A percentile compares a stretch with the other conserved stretches of the same genome.
These are phyloP conservation scores for Syncephalis plumigaleata DNA, from an alignment of 371 early-diverging fungal genomes.

Conservation along the genomic window DNA sequence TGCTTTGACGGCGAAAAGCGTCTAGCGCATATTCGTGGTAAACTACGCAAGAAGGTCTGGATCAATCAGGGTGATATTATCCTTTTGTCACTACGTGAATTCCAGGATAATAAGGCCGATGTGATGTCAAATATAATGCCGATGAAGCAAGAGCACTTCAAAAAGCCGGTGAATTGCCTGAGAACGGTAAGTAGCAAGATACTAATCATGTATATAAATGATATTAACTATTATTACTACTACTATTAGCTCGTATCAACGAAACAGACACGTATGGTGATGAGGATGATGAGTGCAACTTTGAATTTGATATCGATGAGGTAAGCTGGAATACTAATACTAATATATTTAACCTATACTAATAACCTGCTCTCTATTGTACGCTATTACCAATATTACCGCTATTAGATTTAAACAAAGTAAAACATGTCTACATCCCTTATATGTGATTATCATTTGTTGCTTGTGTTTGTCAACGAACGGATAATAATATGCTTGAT, in stretches of 20 bases:
- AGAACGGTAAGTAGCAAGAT: constrained; percentile 36
- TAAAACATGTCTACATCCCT: too few relatives aligned
- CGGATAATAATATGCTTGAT: too few relatives aligned
- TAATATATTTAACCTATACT: too few relatives aligned
- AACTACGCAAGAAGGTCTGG: constrained; percentile 91
- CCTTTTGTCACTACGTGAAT: constrained; percentile 88
- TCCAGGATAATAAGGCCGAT: constrained; percentile 94
- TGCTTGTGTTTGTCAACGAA: too few relatives aligned
- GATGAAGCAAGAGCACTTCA: constrained; percentile 96
- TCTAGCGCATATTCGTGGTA: constrained; percentile 94
- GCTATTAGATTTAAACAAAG: too few relatives aligned
- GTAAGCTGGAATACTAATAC: neutral
- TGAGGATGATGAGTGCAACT: constrained; percentile 62
- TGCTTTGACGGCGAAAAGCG: constrained; percentile 91
- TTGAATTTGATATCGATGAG: constrained; percentile 42
- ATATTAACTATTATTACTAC: constrained; percentile 2
- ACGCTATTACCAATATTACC: too few relatives aligned
- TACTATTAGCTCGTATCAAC: constrained; percentile 41
- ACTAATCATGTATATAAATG: neutral
- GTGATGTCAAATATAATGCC: constrained; percentile 92
- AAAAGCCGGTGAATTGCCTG: constrained; percentile 94
- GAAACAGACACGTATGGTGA: constrained; percentile 54
- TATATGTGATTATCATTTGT: too few relatives aligned
- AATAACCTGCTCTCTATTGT: too few relatives aligned
- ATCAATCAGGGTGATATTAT: constrained; percentile 94